A percentile compares a stretch with the other conserved stretches of the same genome.
These are phyloP conservation scores for Plantago lanceolata DNA, from an alignment of 305 asterid genomes.

Conservation along the genomic window DNA sequence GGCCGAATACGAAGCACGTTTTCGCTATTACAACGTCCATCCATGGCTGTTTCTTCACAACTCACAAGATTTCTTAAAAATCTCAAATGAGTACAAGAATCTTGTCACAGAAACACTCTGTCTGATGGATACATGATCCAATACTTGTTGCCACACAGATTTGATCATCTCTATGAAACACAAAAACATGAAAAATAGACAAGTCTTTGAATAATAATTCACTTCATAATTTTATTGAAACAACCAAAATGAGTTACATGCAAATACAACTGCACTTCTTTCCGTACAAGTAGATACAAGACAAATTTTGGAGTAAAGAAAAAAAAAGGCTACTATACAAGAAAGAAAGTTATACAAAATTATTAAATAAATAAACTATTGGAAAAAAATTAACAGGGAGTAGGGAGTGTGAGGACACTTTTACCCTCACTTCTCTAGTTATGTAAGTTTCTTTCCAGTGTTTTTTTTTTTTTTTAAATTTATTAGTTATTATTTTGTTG, in stretches of 20 bases:
- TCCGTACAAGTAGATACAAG: slow-evolving; percentile 11
- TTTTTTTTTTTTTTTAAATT: neutral
- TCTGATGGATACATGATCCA: slow-evolving; percentile 7
- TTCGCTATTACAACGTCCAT: neutral
- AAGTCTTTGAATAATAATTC: no score
- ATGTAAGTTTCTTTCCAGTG: neutral
- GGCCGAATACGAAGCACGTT: slow-evolving; percentile 9
- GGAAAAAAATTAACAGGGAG: neutral
- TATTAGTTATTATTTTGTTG: neutral
- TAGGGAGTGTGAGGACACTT: slow-evolving; percentile 10
- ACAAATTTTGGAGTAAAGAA: neutral
- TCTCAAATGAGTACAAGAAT: slow-evolving; percentile 4
- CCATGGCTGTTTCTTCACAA: neutral
- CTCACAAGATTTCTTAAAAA: neutral
- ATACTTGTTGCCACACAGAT: slow-evolving; percentile 10
- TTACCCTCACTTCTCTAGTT: slow-evolving; percentile 10
- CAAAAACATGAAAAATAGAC: neutral
- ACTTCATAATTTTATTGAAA: neutral
- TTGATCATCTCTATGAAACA: neutral
- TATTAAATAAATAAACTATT: neutral
- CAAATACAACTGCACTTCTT: slow-evolving; percentile 8
- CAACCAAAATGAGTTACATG: neutral
- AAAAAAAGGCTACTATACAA: neutral
- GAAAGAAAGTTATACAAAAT: neutral
- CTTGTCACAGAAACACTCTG: neutral